phyloP scores from a whole-genome alignment of 352 stramenopile species.

The Phytophthora ramorum region DNA sequence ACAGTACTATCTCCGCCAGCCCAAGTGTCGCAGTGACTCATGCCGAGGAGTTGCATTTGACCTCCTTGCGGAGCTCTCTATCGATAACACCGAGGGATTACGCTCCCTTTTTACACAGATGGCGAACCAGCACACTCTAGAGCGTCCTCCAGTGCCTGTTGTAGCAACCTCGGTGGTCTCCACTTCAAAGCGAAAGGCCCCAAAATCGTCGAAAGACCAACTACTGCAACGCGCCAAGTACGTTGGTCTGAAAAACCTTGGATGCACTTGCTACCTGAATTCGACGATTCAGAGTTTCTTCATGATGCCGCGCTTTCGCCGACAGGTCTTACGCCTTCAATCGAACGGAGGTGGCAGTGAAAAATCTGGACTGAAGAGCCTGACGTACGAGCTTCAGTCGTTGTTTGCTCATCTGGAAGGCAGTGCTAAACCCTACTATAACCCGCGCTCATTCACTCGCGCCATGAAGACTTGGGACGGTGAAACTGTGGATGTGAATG shows the following conservation, averaged over 20 bases:
- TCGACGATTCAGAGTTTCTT: slow-evolving; percentile 95
- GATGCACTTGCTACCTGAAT: slow-evolving; percentile 97
- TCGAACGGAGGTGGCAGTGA: slow-evolving; percentile 18
- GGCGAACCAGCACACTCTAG: slow-evolving; percentile 76
- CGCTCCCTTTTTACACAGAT: slow-evolving; percentile 80
- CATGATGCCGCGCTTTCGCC: slow-evolving; percentile 93
- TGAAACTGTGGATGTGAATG: slow-evolving; percentile 87
- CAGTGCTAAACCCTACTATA: slow-evolving; percentile 88
- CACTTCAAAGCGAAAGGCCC: slow-evolving; percentile 60
- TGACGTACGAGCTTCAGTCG: slow-evolving; percentile 91
- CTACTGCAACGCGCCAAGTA: slow-evolving; percentile 78
- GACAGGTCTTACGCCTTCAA: slow-evolving; percentile 82
- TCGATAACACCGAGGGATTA: slow-evolving; percentile 66
- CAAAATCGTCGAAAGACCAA: slow-evolving; percentile 53
- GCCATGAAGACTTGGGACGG: slow-evolving; percentile 92
- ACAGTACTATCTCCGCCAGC: slow-evolving; percentile 80
- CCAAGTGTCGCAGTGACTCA: slow-evolving; percentile 82
- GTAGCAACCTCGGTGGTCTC: slow-evolving; percentile 27
- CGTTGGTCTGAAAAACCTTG: slow-evolving; percentile 94
- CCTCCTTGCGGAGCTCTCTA: slow-evolving; percentile 70
- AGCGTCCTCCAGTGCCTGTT: slow-evolving; percentile 44
- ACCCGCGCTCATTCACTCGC: slow-evolving; percentile 76
- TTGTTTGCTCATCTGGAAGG: slow-evolving; percentile 91
- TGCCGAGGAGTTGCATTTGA: slow-evolving; percentile 82
- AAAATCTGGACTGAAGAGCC: slow-evolving; percentile 33